Evolutionary conservation across 78 protist species (phyloP), one percentile per base, ranked within the genome.

Genomic region (Dictyostelium purpureum): DNA sequence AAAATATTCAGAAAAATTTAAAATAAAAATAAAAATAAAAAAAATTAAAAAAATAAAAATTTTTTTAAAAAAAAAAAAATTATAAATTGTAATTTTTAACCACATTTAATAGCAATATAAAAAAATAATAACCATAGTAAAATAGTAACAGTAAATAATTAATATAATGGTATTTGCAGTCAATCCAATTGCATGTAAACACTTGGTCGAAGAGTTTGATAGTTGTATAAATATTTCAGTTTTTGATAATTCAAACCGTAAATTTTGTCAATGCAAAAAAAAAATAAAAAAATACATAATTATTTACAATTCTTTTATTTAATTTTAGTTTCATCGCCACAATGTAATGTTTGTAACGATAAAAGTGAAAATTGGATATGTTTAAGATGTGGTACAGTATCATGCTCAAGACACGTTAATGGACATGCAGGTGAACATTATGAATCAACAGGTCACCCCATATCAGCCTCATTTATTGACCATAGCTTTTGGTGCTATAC

Each of bases 291-390:
- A 43, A 43, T 7, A 7, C 49, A 43, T 43, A 43, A 47, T 47
- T 14, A 6, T 77, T 0, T 54, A n/a, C n/a, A 10, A n/a, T 9
- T 43, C 4, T 51, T 14, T 0, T 59, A 0, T 5, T 38, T 28
- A 2, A 2, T 9, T 28, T 31, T 33, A 82, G 92, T 85, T 0
- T 24, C 59, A 12, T 28, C 10, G 33, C 21, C 37, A 33, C n/a
- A n/a, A 21, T 85, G 92, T 73, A 14, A 31, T 11, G 26, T 10
- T 12, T 85, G 92, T 85, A n/a, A 31, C 6, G 92, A 85, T 85
- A 35, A 42, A 11, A 49, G 74, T 43, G 92, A 85, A 79, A 85
- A 85, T 73, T 85, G 92, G 92, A 57, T 85, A n/a, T 85, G 92
- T 61, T 35, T 85, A 21, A 56, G 45, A 37, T 85, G 92, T 85